Percentiles rank a stretch among this genome's conserved stretches.
phyloP scores from a whole-genome alignment of 306 rosid genomes.

The Sechiopsis laciniata region DNA sequence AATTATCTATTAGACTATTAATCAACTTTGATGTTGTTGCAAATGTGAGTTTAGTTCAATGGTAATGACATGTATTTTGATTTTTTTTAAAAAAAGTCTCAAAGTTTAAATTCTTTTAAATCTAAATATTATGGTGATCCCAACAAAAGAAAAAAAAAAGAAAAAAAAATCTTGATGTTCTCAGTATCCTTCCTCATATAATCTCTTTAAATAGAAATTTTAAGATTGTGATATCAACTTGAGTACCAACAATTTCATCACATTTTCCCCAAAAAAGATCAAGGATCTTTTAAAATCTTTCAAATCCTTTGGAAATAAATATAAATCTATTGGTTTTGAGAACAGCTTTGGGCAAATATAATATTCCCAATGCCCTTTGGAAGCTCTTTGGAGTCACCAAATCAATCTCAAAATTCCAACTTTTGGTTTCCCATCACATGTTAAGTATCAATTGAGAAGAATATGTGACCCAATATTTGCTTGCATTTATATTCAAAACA shows the following conservation, averaged over 20 bases:
- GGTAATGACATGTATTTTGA: too few relatives aligned
- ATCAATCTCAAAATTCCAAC: slow-evolving; percentile 8
- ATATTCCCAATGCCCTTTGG: slow-evolving; percentile 1
- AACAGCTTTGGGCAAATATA: neutral
- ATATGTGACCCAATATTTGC: slow-evolving; percentile 11
- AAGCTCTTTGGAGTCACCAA: slow-evolving; percentile 14
- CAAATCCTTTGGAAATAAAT: neutral
- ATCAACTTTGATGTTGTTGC: neutral
- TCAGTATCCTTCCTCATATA: neutral
- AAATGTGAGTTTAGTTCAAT: too few relatives aligned
- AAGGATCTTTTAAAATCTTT: neutral
- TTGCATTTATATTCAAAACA: neutral
- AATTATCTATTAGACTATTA: too few relatives aligned
- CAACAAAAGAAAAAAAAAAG: too few relatives aligned
- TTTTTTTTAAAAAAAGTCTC: too few relatives aligned
- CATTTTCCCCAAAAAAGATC: neutral
- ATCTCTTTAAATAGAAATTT: too few relatives aligned
- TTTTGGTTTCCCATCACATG: neutral
- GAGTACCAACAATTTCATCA: neutral
- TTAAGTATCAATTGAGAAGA: neutral
- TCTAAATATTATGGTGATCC: too few relatives aligned
- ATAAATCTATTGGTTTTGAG: neutral
- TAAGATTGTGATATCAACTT: neutral
- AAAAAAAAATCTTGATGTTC: neutral
- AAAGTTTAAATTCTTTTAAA: too few relatives aligned